A percentile compares a stretch with the other conserved stretches of the same genome.
These are phyloP conservation scores for Teratosphaeria gauchensis DNA, from an alignment of 2,329 filamentous ascomycete species.

Conservation along the genomic window DNA sequence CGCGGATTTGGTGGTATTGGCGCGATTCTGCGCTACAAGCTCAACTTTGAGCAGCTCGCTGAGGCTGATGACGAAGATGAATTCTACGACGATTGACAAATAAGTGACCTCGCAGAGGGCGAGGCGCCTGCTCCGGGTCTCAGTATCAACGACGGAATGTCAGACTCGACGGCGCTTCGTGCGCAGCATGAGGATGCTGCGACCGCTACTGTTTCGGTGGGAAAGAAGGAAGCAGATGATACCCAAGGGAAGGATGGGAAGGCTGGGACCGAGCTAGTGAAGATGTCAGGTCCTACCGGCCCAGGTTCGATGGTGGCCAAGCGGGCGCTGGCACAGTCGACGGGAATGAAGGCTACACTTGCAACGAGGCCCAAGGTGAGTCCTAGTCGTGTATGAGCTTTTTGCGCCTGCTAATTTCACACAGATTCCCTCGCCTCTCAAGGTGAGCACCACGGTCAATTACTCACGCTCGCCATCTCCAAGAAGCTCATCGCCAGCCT, in stretches of 20 bases:
- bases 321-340: conserved; percentile 3
- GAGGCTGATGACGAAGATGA: conserved; percentile 73
- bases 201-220: conserved; percentile 21
- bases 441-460: conserved; percentile 8
- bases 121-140: conserved; percentile 69
- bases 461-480: not conserved
- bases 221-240: conserved; percentile 6
- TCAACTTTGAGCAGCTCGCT: conserved; percentile 98
- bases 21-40: conserved; percentile 94
- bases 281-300: conserved; percentile 1
- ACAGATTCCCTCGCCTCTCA: conserved; percentile 20
- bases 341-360: conserved; percentile 2
- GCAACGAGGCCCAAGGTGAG: conserved; percentile 19
- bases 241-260: not conserved
- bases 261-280: not conserved
- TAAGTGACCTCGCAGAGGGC: conserved; percentile 52
- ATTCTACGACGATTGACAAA: conserved; percentile 91
- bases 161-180: conserved; percentile 47
- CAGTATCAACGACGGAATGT: conserved; percentile 28
- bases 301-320: conserved; percentile 1
- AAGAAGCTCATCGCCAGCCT: not conserved
- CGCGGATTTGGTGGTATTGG: conserved; percentile 99
- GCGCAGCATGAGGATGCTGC: conserved; percentile 26
- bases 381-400: not conserved
- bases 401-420: conserved; percentile 4